A percentile compares a stretch with the other conserved stretches of the same genome.
These are phyloP conservation scores for Apophysomyces ossiformis DNA, from an alignment of 371 early-diverging fungal species.

Conservation along the genomic window DNA sequence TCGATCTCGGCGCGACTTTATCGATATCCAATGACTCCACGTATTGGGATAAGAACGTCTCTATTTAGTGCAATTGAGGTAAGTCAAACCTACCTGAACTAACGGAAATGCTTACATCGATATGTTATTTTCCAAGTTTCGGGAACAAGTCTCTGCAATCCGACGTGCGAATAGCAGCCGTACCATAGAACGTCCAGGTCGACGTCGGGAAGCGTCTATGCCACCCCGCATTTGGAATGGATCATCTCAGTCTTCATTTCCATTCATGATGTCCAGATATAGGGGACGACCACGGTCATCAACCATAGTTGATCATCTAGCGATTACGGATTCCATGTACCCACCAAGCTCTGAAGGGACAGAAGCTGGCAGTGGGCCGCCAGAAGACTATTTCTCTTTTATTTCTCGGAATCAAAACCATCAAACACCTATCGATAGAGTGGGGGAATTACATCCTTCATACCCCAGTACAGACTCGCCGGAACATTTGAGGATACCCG, in stretches of 20 bases:
- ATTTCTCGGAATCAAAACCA: conserved; percentile 25
- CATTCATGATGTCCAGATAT: neutral
- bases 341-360: conserved; percentile 19
- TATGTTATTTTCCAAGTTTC: conserved; percentile 28
- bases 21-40: conserved; percentile 44
- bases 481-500: conserved; percentile 14
- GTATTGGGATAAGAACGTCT: conserved; percentile 51
- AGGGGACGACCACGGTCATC: conserved; percentile 20
- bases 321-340: neutral
- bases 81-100: conserved; percentile 1
- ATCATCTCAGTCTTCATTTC: conserved; percentile 3
- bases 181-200: conserved; percentile 17
- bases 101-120: neutral
- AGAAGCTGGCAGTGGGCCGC: conserved; percentile 19
- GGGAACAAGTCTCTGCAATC: conserved; percentile 40
- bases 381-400: conserved; percentile 32
- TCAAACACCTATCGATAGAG: conserved; percentile 2
- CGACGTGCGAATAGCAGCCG: conserved; percentile 37
- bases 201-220: conserved; percentile 18
- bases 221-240: conserved; percentile 5
- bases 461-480: neutral
- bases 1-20: conserved; percentile 41
- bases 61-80: conserved; percentile 53
- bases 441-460: conserved; percentile 7
- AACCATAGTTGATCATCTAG: conserved; percentile 14